phyloP scores from a whole-genome alignment of 805 yeast genomes.

The Nakazawaea anatomiae region DNA sequence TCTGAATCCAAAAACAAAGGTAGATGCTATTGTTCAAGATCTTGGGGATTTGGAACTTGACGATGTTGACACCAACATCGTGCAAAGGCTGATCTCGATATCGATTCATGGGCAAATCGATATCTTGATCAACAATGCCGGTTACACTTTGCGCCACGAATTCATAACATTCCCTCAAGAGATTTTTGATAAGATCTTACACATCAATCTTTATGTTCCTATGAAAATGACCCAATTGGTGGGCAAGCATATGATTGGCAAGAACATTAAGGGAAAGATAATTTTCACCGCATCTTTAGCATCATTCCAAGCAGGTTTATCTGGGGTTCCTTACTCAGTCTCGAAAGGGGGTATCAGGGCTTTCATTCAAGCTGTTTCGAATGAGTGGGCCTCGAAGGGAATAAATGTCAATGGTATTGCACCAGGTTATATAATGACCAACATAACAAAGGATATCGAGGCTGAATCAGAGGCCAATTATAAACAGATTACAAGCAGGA shows the following conservation, averaged over 20 bases:
- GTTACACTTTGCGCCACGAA: slow-evolving; percentile 26
- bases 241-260: slow-evolving; percentile 29
- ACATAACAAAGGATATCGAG: slow-evolving; percentile 31
- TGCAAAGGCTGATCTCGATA: slow-evolving; percentile 23
- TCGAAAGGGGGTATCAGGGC: slow-evolving; percentile 34
- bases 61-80: slow-evolving; percentile 23
- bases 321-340: slow-evolving; percentile 32
- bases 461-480: slow-evolving; percentile 20
- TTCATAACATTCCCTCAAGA: slow-evolving; percentile 31
- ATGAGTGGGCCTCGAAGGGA: slow-evolving; percentile 40
- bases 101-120: slow-evolving; percentile 25
- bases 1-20: slow-evolving; percentile 19
- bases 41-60: slow-evolving; percentile 21
- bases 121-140: slow-evolving; percentile 29
- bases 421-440: slow-evolving; percentile 43
- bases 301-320: slow-evolving; percentile 34
- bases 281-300: slow-evolving; percentile 35
- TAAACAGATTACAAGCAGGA: slow-evolving; percentile 26
- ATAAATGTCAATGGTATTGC: slow-evolving; percentile 42
- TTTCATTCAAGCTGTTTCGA: slow-evolving; percentile 31
- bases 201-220: slow-evolving; percentile 34
- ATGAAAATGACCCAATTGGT: slow-evolving; percentile 28
- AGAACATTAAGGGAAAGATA: slow-evolving; percentile 31
- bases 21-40: slow-evolving; percentile 21
- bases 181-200: slow-evolving; percentile 32